Percentiles rank a stretch among this genome's conserved stretches.
These are phyloP conservation scores for Aciculosporium take DNA, from an alignment of 2,329 filamentous ascomycete species.

Conservation along the genomic window DNA sequence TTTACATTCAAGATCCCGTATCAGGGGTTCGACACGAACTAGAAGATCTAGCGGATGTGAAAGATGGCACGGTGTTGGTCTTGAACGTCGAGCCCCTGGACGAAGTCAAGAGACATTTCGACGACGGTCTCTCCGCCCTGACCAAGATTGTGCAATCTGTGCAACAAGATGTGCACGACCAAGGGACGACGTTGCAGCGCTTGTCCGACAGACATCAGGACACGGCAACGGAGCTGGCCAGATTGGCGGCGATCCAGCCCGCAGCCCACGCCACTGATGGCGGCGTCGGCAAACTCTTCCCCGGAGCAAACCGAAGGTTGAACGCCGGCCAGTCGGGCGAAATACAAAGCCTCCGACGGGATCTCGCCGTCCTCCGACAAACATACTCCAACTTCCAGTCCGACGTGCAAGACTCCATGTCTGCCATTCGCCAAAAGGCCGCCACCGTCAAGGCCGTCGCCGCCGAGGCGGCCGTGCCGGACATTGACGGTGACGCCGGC, in stretches of 20 bases:
- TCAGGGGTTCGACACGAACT: conserved; percentile 95
- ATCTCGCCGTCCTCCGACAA: conserved; percentile 82
- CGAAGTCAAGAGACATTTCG: conserved; percentile 91
- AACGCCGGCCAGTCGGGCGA: conserved; percentile 56
- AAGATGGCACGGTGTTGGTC: conserved; percentile 88
- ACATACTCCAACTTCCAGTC: conserved; percentile 85
- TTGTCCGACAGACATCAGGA: conserved; percentile 88
- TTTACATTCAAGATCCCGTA: conserved; percentile 91
- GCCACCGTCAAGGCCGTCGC: conserved; percentile 64
- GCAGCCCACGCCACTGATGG: conserved; percentile 27
- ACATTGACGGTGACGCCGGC: conserved; percentile 63
- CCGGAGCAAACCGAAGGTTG: conserved; percentile 27
- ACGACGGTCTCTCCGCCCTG: conserved; percentile 73
- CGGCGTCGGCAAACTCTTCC: conserved; percentile 18
- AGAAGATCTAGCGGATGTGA: conserved; percentile 84
- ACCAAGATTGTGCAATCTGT: conserved; percentile 76
- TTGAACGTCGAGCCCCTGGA: conserved; percentile 87
- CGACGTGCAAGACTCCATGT: conserved; percentile 81
- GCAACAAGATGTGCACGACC: conserved; percentile 69
- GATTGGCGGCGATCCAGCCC: conserved; percentile 33
- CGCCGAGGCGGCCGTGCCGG: conserved; percentile 54
- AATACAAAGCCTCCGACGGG: conserved; percentile 67
- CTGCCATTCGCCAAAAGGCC: conserved; percentile 67
- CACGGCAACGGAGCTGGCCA: conserved; percentile 71
- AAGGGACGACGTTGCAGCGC: conserved; percentile 65